phyloP scores from a whole-genome alignment of 2,329 filamentous ascomycete species.

The Trichoderma sp. region DNA sequence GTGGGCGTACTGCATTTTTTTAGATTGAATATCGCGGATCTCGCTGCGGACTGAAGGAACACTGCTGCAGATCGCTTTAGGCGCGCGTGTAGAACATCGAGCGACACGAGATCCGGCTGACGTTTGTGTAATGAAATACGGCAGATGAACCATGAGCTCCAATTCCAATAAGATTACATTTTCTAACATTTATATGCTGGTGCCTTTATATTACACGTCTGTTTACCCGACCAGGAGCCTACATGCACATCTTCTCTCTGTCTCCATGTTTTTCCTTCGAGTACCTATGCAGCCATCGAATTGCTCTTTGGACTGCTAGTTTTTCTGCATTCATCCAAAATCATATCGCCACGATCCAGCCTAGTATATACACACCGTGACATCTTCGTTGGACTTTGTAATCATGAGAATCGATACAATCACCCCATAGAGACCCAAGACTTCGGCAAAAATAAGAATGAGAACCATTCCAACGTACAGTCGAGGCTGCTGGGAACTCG shows the following conservation, averaged over 20 bases:
- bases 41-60: neutral
- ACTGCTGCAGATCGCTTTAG: neutral
- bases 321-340: too few relatives aligned
- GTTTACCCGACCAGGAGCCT: neutral
- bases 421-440: neutral
- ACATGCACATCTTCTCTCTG: too few relatives aligned
- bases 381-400: too few relatives aligned
- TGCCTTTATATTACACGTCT: neutral
- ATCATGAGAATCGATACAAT: too few relatives aligned
- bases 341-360: too few relatives aligned
- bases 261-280: too few relatives aligned
- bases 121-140: neutral
- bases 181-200: rapidly evolving
- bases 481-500: conserved; percentile 80
- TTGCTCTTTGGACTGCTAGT: too few relatives aligned
- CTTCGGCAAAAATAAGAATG: conserved; percentile 91
- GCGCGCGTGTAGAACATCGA: neutral
- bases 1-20: neutral
- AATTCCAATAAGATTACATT: neutral
- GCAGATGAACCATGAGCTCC: neutral
- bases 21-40: neutral
- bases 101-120: neutral
- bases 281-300: too few relatives aligned
- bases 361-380: too few relatives aligned
- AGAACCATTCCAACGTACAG: conserved; percentile 98